Evolutionary conservation across 768 basidiomycete genomes (phyloP), one percentile per base, ranked within the genome.

Genomic region (Cyathus striatus): DNA sequence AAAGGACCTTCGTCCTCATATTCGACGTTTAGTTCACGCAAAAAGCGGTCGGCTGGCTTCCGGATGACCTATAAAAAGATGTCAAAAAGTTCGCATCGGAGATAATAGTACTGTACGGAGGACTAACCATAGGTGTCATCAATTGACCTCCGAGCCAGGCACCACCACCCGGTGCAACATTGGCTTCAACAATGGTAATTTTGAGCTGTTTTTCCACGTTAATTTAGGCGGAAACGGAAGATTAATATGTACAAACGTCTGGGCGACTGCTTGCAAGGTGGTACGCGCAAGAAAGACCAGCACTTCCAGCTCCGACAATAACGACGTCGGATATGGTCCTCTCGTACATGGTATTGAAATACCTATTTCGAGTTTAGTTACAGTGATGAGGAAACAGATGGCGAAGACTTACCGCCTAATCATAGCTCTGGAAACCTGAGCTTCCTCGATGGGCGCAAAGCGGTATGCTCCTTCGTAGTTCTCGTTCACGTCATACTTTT

Each of bases 141-240:
- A 87, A 65, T 61, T 87, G 84, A 6, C 83, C 83, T 23, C 84
- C 83, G 27, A 88, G 73, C 85, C 86, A 88, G 10, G 83, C 85
- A 24, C 84, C 82, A 42, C 83, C 83, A 41, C 83, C 83, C 1
- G 86, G 86, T 2, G 86, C 80, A n/a, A 89, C 86, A 50, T 75
- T 81, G 16, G 86, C 86, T 62, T 88, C 86, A 50, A 87, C 65
- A 55, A 88, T 71, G 6, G 65, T 70, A 44, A 71, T 61, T 52
- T 78, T 80, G 40, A 81, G 56, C 68, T 72, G 41, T 35, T 9
- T 13, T 30, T 9, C 27, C 24, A 39, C 33, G 14, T 38, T 14
- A 3, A 26, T n/a, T 20, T 39, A 13, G 1, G 16, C 22, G 16
- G 27, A 5, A 20, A 5, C 13, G 20, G 22, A 12, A 26, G 27